Percentiles rank a stretch among this genome's conserved stretches.
Evolutionary conservation across 2,329 filamentous ascomycete genomes (phyloP).

Genomic region (Ophiostoma fasciatum): DNA sequence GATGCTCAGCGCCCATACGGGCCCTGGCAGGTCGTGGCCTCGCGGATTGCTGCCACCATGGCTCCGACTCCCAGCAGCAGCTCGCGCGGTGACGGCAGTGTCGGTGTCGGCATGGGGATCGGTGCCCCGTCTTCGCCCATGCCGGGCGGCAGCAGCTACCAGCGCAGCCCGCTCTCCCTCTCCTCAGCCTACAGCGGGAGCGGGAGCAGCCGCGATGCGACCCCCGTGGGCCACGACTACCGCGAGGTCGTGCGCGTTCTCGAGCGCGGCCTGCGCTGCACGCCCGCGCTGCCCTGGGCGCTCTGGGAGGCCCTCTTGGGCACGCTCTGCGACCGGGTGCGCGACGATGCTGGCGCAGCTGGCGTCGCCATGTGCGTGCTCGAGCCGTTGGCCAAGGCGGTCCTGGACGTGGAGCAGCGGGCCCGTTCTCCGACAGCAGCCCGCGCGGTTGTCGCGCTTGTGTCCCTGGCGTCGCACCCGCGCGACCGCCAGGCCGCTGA

Average conservation of each 20-base stretch:
- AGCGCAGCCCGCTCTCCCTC: neutral
- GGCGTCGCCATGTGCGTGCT: constrained; percentile 51
- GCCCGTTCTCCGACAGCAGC: constrained; percentile 17
- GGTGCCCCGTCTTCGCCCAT: no score
- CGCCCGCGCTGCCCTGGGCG: constrained; percentile 30
- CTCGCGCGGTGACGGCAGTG: neutral
- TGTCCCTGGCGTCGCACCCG: constrained; percentile 37
- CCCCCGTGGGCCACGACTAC: constrained; percentile 51
- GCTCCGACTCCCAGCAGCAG: constrained; percentile 15
- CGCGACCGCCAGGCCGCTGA: constrained; percentile 49
- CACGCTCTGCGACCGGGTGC: constrained; percentile 39
- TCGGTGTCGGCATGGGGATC: neutral
- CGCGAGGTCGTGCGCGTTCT: constrained; percentile 55
- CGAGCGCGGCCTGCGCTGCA: constrained; percentile 39
- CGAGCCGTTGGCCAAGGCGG: constrained; percentile 50
- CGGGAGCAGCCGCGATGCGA: constrained; percentile 17
- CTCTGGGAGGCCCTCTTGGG: constrained; percentile 42
- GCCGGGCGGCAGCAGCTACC: neutral
- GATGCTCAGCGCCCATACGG: constrained; percentile 31
- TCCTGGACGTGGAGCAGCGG: constrained; percentile 28
- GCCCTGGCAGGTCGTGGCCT: constrained; percentile 35
- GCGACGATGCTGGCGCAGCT: constrained; percentile 50
- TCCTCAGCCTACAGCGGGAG: constrained; percentile 1
- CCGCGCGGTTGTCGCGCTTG: constrained; percentile 25
- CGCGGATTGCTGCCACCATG: constrained; percentile 28